phyloP scores from a whole-genome alignment of 2,329 filamentous ascomycete species.

The Exophiala viscosa region DNA sequence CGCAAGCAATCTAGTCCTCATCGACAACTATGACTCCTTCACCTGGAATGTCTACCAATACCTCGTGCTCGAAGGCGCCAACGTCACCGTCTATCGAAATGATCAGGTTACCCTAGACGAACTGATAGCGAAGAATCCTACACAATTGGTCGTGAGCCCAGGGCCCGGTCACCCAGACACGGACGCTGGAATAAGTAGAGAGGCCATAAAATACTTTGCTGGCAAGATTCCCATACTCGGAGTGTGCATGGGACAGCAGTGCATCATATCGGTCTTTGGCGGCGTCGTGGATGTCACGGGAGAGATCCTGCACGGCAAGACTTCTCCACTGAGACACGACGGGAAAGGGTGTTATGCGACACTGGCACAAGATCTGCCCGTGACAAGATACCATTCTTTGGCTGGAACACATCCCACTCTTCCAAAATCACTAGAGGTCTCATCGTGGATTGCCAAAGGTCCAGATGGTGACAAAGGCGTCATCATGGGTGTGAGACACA shows the following conservation, averaged over 20 bases:
- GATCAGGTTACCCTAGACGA: slow-evolving; percentile 85
- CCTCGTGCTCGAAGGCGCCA: slow-evolving; percentile 89
- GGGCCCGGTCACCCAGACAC: slow-evolving; percentile 88
- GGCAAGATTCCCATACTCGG: slow-evolving; percentile 94
- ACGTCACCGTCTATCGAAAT: slow-evolving; percentile 84
- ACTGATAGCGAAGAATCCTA: slow-evolving; percentile 77
- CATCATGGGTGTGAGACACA: slow-evolving; percentile 96
- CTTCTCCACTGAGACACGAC: slow-evolving; percentile 84
- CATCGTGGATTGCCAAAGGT: slow-evolving; percentile 80
- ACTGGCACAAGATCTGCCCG: slow-evolving; percentile 74
- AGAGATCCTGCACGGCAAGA: slow-evolving; percentile 96
- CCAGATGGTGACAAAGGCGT: slow-evolving; percentile 73
- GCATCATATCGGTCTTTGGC: slow-evolving; percentile 90
- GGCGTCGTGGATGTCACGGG: slow-evolving; percentile 88
- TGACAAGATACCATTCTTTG: slow-evolving; percentile 94
- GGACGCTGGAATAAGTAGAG: slow-evolving; percentile 90
- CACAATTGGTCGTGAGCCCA: slow-evolving; percentile 90
- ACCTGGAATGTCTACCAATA: slow-evolving; percentile 99
- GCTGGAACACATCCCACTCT: slow-evolving; percentile 86
- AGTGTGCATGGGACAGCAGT: slow-evolving; percentile 99
- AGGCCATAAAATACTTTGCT: slow-evolving; percentile 83
- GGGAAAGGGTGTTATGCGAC: slow-evolving; percentile 83
- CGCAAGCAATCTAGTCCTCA: slow-evolving; percentile 86
- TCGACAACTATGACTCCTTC: slow-evolving; percentile 99
- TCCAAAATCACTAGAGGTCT: slow-evolving; percentile 79